These are phyloP conservation scores for Colletotrichum eleusines DNA, from an alignment of 2,329 filamentous ascomycete species.

Conservation along the genomic window DNA sequence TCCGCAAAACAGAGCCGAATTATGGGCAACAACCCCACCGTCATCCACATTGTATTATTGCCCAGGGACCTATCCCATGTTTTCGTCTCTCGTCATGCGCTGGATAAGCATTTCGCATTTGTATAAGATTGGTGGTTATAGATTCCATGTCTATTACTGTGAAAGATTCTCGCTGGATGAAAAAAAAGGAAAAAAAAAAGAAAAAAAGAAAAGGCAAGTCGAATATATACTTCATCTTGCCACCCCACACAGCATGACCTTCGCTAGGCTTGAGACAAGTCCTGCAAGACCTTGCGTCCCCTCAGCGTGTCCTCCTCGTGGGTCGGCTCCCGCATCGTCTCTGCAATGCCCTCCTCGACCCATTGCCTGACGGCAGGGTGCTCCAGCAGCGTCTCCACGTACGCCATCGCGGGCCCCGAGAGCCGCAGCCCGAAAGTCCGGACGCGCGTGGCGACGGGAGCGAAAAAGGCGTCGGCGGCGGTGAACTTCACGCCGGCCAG, in stretches of 20 bases:
- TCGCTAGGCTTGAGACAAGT: constrained; percentile 24
- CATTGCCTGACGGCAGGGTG: constrained; percentile 54
- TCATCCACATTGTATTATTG: neutral
- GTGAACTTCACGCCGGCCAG: constrained; percentile 54
- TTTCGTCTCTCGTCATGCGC: neutral
- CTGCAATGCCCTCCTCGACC: constrained; percentile 53
- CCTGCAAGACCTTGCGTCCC: constrained; percentile 24
- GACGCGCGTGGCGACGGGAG: constrained; percentile 55
- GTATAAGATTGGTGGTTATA: neutral
- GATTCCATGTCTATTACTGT: neutral
- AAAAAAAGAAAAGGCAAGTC: too few relatives aligned
- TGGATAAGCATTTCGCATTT: neutral
- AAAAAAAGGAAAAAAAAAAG: too few relatives aligned
- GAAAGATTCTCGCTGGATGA: neutral
- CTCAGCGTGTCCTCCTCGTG: constrained; percentile 29
- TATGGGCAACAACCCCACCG: neutral
- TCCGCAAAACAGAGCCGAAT: neutral
- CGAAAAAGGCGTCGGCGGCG: constrained; percentile 57
- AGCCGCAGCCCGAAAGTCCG: constrained; percentile 54
- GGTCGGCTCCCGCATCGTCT: constrained; percentile 51
- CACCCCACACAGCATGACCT: neutral
- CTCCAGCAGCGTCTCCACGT: constrained; percentile 51
- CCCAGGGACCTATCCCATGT: neutral
- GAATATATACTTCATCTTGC: neutral
- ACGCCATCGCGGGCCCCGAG: constrained; percentile 48